Evolutionary conservation across 768 basidiomycete species (phyloP).

Genomic region (Phlebiopsis gigantea): DNA sequence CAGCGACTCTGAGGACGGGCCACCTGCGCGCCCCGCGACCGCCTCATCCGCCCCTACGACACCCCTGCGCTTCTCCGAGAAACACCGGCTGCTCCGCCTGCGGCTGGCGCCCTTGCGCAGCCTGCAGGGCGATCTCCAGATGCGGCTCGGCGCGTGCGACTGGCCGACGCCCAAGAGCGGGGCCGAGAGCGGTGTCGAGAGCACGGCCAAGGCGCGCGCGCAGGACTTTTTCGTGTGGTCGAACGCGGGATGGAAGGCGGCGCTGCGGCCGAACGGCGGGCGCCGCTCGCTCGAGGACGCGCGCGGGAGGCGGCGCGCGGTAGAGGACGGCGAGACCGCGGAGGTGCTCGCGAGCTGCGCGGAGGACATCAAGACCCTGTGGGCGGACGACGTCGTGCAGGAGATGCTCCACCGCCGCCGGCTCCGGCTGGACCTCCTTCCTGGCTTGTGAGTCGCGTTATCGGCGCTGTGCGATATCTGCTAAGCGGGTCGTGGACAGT

Average conservation of each 20-base stretch:
- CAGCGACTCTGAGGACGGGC: not conserved
- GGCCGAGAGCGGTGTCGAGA: not conserved
- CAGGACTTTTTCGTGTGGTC: slow-evolving; percentile 29
- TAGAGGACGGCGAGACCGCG: slow-evolving; percentile 46
- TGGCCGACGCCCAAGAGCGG: slow-evolving; percentile 8
- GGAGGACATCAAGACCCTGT: slow-evolving; percentile 63
- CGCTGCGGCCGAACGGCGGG: slow-evolving; percentile 8
- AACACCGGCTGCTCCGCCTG: slow-evolving; percentile 53
- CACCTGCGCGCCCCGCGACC: not conserved
- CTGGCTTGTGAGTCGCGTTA: slow-evolving; percentile 64
- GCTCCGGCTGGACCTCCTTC: slow-evolving; percentile 56
- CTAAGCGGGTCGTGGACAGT: slow-evolving; percentile 28
- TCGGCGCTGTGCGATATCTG: not conserved
- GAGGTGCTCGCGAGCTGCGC: slow-evolving; percentile 56
- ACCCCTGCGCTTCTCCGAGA: slow-evolving; percentile 42
- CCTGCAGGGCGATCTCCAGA: slow-evolving; percentile 57
- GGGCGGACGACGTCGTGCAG: slow-evolving; percentile 60
- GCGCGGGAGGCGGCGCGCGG: too few species aligned
- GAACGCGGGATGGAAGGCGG: slow-evolving; percentile 25
- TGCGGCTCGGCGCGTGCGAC: slow-evolving; percentile 47
- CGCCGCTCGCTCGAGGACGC: slow-evolving; percentile 3
- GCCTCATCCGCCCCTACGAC: not conserved
- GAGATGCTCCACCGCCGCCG: slow-evolving; percentile 50
- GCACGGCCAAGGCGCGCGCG: not conserved
- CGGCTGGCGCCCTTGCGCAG: slow-evolving; percentile 53